Evolutionary conservation across 495 filamentous ascomycete species (phyloP), one percentile per base, ranked within the genome.

Genomic region (Thermochaetoides thermophila): DNA sequence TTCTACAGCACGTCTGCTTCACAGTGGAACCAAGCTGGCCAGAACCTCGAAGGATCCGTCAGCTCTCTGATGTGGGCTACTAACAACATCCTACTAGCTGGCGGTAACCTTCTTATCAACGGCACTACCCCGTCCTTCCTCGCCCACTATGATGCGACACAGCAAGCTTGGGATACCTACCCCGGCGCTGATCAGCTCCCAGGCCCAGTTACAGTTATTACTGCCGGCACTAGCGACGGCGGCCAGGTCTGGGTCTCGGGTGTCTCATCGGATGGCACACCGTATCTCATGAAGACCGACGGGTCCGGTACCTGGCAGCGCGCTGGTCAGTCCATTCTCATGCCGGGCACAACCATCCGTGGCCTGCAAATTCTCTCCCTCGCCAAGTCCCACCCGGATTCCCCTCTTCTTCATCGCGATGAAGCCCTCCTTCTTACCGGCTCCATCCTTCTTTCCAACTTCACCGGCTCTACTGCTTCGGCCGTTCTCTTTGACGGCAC

Each of bases 401-500:
- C 66, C n/a, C 47, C 66, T 29, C 54, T 81, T n/a, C 42, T 96
- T 15, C 60, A 71, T 22, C 55, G 66, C 10, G 60, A 74, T 31
- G 69, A 89, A 48, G 64, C 69, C 1, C 71, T 99, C n/a, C 62
- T 99, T 36, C 53, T 94, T 27, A 78, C 83, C 32, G 89, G 89
- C 18, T 68, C 78, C 30, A 69, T 97, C 35, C 63, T 69, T 31
- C 61, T 95, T 20, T 73, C 79, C 0, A 54, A 56, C 30, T 91
- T 84, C 52, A 87, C 87, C 39, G n/a, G n/a, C n/a, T n/a, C n/a
- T n/a, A 62, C 56, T 19, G 81, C 77, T 9, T 93, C 86, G n/a
- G 85, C 81, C 1, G 89, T 73, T 4, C 59, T 94, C 24, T 97
- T 74, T 54, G 78, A 96, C 44, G 87, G 89, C 40, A 82, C 71